phyloP scores from a whole-genome alignment of 2,329 filamentous ascomycete genomes.

The Atkinsonella texensis region DNA sequence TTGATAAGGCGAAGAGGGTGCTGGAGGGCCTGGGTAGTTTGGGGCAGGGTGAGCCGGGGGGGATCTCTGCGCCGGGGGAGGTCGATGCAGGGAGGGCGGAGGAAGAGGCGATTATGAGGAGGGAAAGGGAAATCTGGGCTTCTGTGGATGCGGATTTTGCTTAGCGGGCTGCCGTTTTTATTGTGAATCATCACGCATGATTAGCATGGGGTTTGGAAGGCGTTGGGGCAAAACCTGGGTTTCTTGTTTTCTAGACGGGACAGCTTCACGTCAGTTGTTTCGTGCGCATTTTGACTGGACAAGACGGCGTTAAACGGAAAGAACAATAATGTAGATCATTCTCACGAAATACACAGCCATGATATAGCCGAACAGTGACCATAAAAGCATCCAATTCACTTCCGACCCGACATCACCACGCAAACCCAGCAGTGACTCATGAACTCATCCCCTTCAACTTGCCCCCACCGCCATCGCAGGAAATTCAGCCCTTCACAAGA shows the following conservation, averaged over 20 bases:
- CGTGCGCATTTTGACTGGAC: no score
- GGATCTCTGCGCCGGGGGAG: constrained; percentile 2
- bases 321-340: no score
- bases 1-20: constrained; percentile 60
- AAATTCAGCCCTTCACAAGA: constrained; percentile 26
- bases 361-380: no score
- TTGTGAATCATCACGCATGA: neutral
- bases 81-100: constrained; percentile 5
- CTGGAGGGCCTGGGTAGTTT: constrained; percentile 55
- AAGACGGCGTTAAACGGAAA: no score
- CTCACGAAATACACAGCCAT: no score
- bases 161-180: constrained; percentile 8
- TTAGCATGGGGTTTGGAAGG: neutral
- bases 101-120: constrained; percentile 12
- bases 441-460: no score
- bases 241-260: no score
- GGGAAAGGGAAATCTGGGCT: constrained; percentile 29
- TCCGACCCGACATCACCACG: no score
- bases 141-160: constrained; percentile 29
- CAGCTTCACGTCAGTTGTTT: no score
- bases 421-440: no score
- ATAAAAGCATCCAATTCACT: no score
- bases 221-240: neutral
- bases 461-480: neutral
- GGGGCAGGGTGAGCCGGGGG: constrained; percentile 14